Percentiles rank a stretch among this genome's conserved stretches.
Evolutionary conservation across 768 basidiomycete species (phyloP).

Genomic region (Daedaleopsis sinensis): DNA sequence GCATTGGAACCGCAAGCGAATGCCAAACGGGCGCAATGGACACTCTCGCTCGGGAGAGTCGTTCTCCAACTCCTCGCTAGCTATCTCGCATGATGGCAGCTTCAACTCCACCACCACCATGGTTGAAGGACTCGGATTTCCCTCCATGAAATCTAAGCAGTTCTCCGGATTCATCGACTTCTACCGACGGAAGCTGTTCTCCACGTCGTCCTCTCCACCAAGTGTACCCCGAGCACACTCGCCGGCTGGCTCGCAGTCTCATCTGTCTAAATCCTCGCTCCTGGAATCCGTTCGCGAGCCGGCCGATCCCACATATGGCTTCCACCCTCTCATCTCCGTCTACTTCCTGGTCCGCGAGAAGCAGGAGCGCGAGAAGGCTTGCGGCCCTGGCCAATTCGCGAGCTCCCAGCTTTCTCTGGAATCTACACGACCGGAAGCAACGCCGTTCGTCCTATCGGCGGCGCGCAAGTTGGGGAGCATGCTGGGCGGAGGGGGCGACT

Average conservation of each 20-base stretch:
- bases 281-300: constrained; percentile 52
- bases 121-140: constrained; percentile 36
- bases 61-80: constrained; percentile 70
- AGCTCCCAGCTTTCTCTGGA: constrained; percentile 80
- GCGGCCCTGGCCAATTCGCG: constrained; percentile 93
- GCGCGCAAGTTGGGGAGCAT: constrained; percentile 78
- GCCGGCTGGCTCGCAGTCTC: constrained; percentile 60
- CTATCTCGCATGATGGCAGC: constrained; percentile 56
- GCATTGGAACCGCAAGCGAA: constrained; percentile 74
- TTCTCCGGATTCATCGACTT: constrained; percentile 97
- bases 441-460: constrained; percentile 43
- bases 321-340: constrained; percentile 94
- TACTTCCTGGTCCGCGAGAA: constrained; percentile 97
- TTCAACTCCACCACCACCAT: constrained; percentile 30
- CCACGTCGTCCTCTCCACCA: constrained; percentile 50
- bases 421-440: constrained; percentile 25
- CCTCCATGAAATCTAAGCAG: constrained; percentile 69
- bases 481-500: constrained; percentile 49
- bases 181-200: constrained; percentile 87
- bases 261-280: constrained; percentile 51
- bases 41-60: constrained; percentile 53
- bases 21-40: constrained; percentile 41
- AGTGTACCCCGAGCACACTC: constrained; percentile 59
- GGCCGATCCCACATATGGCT: constrained; percentile 87
- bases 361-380: constrained; percentile 90